Evolutionary conservation across 2,329 filamentous ascomycete species (phyloP).

Genomic region (Colletotrichum coccodes): DNA sequence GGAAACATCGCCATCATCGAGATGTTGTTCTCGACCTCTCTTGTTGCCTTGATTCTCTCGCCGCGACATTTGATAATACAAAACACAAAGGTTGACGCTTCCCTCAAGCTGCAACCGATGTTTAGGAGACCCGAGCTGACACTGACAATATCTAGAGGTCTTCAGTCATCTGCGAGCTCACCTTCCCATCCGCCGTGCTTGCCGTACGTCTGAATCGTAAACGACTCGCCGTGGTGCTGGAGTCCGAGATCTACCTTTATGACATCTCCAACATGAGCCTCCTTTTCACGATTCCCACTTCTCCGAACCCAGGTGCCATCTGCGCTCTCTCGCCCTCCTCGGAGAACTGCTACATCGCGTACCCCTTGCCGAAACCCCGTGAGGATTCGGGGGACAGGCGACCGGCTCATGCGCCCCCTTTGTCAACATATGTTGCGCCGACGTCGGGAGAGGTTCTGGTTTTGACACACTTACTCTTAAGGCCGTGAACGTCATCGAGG

Average conservation of each 20-base stretch:
- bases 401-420: conserved; percentile 86
- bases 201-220: conserved; percentile 95
- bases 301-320: conserved; percentile 90
- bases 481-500: conserved; percentile 94
- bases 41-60: conserved; percentile 92
- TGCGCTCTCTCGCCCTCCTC: conserved; percentile 94
- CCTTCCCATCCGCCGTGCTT: conserved; percentile 95
- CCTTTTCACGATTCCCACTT: conserved; percentile 91
- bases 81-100: conserved; percentile 85
- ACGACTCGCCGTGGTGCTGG: conserved; percentile 89
- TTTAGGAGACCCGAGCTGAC: conserved; percentile 31
- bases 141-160: conserved; percentile 56
- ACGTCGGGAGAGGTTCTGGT: conserved; percentile 93
- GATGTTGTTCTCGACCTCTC: conserved; percentile 98
- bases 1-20: conserved; percentile 96
- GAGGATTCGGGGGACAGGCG: conserved; percentile 67
- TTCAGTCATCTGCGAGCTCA: conserved; percentile 96
- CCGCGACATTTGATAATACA: conserved; percentile 94
- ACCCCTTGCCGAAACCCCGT: conserved; percentile 82
- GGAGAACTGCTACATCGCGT: conserved; percentile 95
- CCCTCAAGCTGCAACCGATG: background rate
- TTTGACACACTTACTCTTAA: conserved; percentile 88
- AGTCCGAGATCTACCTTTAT: conserved; percentile 97
- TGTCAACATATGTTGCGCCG: conserved; percentile 80
- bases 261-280: conserved; percentile 99